Evolutionary conservation across 2,329 filamentous ascomycete genomes (phyloP).

Genomic region (Didymella pomorum): DNA sequence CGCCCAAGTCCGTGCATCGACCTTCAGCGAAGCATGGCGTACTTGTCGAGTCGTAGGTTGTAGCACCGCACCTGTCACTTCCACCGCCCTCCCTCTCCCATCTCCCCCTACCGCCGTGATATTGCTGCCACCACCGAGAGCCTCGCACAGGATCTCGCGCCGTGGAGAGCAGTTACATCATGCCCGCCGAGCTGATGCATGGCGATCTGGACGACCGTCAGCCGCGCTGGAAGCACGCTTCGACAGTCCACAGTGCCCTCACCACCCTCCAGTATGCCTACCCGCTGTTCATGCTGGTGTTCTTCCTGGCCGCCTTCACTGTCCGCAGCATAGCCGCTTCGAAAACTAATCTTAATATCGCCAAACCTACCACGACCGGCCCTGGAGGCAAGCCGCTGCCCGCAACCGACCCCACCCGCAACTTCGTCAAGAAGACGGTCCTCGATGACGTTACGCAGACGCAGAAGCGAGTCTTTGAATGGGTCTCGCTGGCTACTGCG

Average conservation of each 20-base stretch:
- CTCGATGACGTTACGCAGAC: slow-evolving; percentile 68
- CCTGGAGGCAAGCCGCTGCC: slow-evolving; percentile 89
- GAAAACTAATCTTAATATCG: slow-evolving; percentile 55
- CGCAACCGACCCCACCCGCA: slow-evolving; percentile 60
- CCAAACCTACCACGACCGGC: slow-evolving; percentile 66
- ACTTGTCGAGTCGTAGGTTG: slow-evolving; percentile 15
- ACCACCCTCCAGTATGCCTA: slow-evolving; percentile 64
- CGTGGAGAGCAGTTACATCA: slow-evolving; percentile 27
- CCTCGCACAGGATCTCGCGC: slow-evolving; percentile 17
- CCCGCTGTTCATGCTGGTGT: slow-evolving; percentile 68
- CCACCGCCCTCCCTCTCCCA: slow-evolving; percentile 6
- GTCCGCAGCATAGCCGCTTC: slow-evolving; percentile 65
- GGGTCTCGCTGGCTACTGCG: slow-evolving; percentile 74
- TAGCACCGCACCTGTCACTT: slow-evolving; percentile 14
- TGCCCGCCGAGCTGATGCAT: slow-evolving; percentile 28
- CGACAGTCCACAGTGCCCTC: slow-evolving; percentile 28
- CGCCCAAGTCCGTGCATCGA: slow-evolving; percentile 18
- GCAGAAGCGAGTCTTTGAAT: slow-evolving; percentile 77
- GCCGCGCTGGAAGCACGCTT: slow-evolving; percentile 32
- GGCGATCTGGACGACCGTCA: slow-evolving; percentile 25
- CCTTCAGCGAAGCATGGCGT: slow-evolving; percentile 16
- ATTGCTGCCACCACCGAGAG: slow-evolving; percentile 20
- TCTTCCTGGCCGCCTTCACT: slow-evolving; percentile 71
- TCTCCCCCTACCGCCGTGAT: neutral
- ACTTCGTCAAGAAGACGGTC: slow-evolving; percentile 56